phyloP scores from a whole-genome alignment of 2,329 filamentous ascomycete genomes.

The Microdochium nivale region DNA sequence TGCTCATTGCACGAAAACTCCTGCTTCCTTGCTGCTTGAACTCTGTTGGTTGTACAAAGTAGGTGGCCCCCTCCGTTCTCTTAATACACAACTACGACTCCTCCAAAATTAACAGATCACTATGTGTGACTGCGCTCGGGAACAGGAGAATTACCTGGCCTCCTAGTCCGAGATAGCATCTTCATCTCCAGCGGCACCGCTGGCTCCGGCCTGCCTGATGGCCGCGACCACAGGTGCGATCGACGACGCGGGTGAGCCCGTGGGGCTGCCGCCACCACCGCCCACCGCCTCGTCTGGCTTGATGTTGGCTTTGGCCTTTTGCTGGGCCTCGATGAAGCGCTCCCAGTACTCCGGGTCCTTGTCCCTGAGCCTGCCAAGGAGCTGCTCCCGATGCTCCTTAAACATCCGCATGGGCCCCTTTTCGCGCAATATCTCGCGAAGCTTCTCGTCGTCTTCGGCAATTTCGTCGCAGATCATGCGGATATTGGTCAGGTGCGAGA shows the following conservation, averaged over 20 bases:
- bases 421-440: conserved; percentile 42
- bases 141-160: too few species aligned
- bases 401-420: conserved; percentile 55
- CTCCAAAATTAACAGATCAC: too few species aligned
- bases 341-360: conserved; percentile 61
- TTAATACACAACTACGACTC: too few species aligned
- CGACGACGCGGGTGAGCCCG: background rate
- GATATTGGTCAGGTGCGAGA: conserved; percentile 43
- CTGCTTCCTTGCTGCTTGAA: too few species aligned
- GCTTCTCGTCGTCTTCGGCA: conserved; percentile 51
- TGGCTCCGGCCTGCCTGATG: conserved; percentile 9
- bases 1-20: too few species aligned
- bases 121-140: too few species aligned
- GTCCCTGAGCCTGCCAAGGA: conserved; percentile 41
- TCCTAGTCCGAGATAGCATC: conserved; percentile 31
- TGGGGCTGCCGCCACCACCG: background rate
- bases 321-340: conserved; percentile 51
- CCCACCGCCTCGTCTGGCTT: conserved; percentile 14
- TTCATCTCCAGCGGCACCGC: conserved; percentile 22
- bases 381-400: conserved; percentile 44
- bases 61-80: too few species aligned
- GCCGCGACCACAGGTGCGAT: conserved; percentile 4
- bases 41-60: too few species aligned
- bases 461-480: conserved; percentile 56
- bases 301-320: conserved; percentile 48